Percentiles rank a stretch among this genome's conserved stretches.
phyloP scores from a whole-genome alignment of 2,329 filamentous ascomycete species.

The Zelopaecilomyces penicillatus region DNA sequence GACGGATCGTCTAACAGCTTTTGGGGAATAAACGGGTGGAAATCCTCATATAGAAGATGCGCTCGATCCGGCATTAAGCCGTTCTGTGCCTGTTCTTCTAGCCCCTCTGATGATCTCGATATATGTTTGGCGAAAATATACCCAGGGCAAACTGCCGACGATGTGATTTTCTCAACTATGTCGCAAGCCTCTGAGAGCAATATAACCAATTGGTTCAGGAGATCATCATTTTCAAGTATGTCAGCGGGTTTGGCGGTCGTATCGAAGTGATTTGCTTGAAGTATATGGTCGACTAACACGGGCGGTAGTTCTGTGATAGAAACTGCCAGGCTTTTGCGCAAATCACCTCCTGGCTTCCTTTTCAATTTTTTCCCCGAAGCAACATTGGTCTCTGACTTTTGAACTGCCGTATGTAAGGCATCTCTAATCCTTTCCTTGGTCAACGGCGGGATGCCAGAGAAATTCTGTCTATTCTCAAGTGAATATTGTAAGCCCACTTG shows the following conservation, averaged over 20 bases:
- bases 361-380: conserved; percentile 53
- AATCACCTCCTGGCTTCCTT: conserved; percentile 63
- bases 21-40: conserved; percentile 80
- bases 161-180: conserved; percentile 61
- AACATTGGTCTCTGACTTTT: conserved; percentile 44
- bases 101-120: conserved; percentile 26
- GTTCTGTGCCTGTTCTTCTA: conserved; percentile 18
- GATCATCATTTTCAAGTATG: conserved; percentile 56
- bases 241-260: conserved; percentile 56
- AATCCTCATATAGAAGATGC: conserved; percentile 77
- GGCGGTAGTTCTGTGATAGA: conserved; percentile 86
- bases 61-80: conserved; percentile 30
- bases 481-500: conserved; percentile 71
- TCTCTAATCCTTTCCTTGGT: conserved; percentile 63
- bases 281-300: conserved; percentile 76
- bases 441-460: conserved; percentile 62
- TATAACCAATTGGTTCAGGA: conserved; percentile 58
- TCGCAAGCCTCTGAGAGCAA: conserved; percentile 63
- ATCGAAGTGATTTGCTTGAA: conserved; percentile 64
- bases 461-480: conserved; percentile 77
- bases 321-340: conserved; percentile 72
- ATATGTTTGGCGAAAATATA: conserved; percentile 72
- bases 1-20: conserved; percentile 65
- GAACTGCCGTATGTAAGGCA: conserved; percentile 59
- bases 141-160: conserved; percentile 58